phyloP scores from a whole-genome alignment of 1,284 basidiomycete species.

The Trametes versicolor region DNA sequence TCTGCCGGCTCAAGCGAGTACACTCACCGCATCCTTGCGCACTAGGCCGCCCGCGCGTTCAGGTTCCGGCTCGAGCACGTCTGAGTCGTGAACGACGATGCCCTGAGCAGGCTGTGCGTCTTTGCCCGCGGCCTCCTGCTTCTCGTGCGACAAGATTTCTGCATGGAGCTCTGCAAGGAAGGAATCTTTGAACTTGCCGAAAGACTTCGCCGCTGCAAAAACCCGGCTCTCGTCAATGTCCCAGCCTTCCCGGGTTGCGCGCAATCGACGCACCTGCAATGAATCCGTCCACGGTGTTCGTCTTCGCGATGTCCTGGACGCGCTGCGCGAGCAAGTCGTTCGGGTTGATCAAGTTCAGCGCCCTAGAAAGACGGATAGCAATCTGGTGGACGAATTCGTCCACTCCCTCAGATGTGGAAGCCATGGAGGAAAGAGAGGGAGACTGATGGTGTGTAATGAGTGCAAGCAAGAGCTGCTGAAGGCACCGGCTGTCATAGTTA shows the following conservation, averaged over 20 bases:
- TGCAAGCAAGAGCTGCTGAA: not conserved
- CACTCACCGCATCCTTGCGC: constrained; percentile 69
- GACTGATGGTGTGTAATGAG: constrained; percentile 5
- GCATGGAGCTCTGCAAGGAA: constrained; percentile 67
- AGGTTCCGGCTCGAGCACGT: constrained; percentile 84
- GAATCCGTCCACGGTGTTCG: constrained; percentile 72
- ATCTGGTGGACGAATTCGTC: constrained; percentile 79
- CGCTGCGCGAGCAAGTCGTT: constrained; percentile 84
- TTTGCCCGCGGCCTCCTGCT: constrained; percentile 68
- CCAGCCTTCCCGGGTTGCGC: not conserved
- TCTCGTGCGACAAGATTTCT: constrained; percentile 68
- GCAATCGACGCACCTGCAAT: constrained; percentile 55
- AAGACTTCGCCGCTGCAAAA: constrained; percentile 73
- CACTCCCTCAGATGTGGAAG: constrained; percentile 30
- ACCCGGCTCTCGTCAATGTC: not conserved
- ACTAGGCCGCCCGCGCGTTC: constrained; percentile 81
- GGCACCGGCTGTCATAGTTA: constrained; percentile 5
- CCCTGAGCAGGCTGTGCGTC: constrained; percentile 69
- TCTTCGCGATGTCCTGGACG: constrained; percentile 84
- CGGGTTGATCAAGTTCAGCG: constrained; percentile 82
- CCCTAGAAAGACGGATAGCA: constrained; percentile 84
- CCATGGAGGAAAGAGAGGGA: constrained; percentile 26
- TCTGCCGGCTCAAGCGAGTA: not conserved
- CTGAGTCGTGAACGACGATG: constrained; percentile 82
- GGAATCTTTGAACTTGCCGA: constrained; percentile 85